These are phyloP conservation scores for Hemileia vastatrix DNA, from an alignment of 1,284 basidiomycete genomes.

Conservation along the genomic window DNA sequence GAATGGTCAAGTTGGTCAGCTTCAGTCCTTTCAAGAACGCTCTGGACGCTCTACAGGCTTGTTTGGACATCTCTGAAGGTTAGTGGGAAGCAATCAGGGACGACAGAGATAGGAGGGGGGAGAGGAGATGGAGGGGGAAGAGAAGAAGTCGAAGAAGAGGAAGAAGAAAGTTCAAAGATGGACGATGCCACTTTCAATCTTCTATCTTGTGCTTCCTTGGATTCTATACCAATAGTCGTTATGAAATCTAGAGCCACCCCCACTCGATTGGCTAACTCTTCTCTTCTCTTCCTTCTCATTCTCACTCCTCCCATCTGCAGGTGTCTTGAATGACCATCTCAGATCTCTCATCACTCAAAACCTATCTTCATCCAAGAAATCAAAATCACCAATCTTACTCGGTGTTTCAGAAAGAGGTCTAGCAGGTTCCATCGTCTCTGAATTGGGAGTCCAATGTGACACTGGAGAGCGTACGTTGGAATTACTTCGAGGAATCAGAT, in stretches of 20 bases:
- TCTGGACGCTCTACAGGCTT: conserved; percentile 40
- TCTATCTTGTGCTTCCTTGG: no score
- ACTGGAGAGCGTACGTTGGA: conserved; percentile 41
- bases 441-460: conserved; percentile 42
- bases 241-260: no score
- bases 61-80: conserved; percentile 42
- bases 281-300: background rate
- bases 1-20: conserved; percentile 43
- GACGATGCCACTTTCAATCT: no score
- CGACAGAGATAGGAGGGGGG: no score
- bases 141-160: conserved; percentile 9
- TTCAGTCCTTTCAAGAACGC: conserved; percentile 44
- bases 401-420: conserved; percentile 42
- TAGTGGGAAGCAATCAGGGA: no score
- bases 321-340: conserved; percentile 42
- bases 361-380: conserved; percentile 37
- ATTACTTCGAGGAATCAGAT: conserved; percentile 40
- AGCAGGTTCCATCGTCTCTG: conserved; percentile 38
- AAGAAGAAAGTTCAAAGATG: background rate
- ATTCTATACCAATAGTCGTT: no score
- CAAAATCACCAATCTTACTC: conserved; percentile 38
- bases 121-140: conserved; percentile 6
- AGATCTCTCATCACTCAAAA: conserved; percentile 40
- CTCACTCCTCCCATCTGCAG: conserved; percentile 4
- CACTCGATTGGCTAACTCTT: no score